Percentiles rank a stretch among this genome's conserved stretches.
These are phyloP conservation scores for Tetracladium maxilliforme DNA, from an alignment of 2,329 filamentous ascomycete genomes.

Conservation along the genomic window DNA sequence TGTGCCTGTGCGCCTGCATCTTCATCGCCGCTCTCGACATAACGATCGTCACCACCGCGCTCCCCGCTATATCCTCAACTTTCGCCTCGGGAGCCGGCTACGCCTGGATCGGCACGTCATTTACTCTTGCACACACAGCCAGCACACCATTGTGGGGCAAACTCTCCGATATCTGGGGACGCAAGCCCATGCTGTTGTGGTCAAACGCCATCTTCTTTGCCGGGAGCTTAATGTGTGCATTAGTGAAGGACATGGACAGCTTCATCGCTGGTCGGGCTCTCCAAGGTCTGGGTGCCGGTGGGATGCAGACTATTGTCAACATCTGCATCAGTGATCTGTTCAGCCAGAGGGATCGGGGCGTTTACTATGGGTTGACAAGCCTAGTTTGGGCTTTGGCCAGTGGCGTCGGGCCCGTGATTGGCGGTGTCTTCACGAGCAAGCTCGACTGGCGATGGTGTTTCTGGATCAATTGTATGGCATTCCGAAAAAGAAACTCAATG, in stretches of 20 bases:
- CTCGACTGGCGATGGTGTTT: slow-evolving; percentile 47
- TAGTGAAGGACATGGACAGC: slow-evolving; percentile 27
- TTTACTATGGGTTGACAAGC: slow-evolving; percentile 49
- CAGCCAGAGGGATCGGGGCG: slow-evolving; percentile 15
- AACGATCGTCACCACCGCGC: slow-evolving; percentile 45
- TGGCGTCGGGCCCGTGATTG: slow-evolving; percentile 49
- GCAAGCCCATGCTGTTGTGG: slow-evolving; percentile 34
- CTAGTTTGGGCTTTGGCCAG: slow-evolving; percentile 53
- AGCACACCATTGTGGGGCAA: slow-evolving; percentile 58
- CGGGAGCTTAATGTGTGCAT: slow-evolving; percentile 32
- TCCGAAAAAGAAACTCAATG: slow-evolving; percentile 1
- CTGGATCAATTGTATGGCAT: slow-evolving; percentile 31
- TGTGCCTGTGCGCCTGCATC: slow-evolving; percentile 2
- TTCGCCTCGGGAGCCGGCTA: slow-evolving; percentile 57
- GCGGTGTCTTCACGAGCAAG: slow-evolving; percentile 49
- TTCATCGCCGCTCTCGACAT: slow-evolving; percentile 14
- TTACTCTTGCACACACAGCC: slow-evolving; percentile 54
- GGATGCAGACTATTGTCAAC: slow-evolving; percentile 35
- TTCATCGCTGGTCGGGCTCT: slow-evolving; percentile 31
- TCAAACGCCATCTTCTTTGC: slow-evolving; percentile 34
- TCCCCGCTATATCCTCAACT: slow-evolving; percentile 40
- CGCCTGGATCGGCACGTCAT: slow-evolving; percentile 65
- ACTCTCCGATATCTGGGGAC: slow-evolving; percentile 41
- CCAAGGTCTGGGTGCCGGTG: slow-evolving; percentile 36
- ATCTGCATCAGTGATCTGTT: slow-evolving; percentile 39